Evolutionary conservation across 23 red algal genomes (phyloP).

Genomic region (Agarophyton chilense): DNA sequence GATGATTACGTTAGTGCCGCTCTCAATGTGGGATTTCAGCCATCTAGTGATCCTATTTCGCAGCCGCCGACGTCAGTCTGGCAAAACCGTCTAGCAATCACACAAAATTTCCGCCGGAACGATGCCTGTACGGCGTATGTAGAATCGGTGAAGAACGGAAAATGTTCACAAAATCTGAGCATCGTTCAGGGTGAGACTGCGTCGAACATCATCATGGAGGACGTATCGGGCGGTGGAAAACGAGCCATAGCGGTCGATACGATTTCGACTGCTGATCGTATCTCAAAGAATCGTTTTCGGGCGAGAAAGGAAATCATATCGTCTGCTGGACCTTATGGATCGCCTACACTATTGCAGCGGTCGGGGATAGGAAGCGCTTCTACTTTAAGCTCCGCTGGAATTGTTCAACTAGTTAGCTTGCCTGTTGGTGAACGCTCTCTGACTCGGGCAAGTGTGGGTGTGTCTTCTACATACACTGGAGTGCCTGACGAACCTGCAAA

Average conservation of each 20-base stretch:
- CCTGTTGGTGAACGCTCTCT: conserved; percentile 37
- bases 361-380: conserved; percentile 74
- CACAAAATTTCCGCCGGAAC: conserved; percentile 14
- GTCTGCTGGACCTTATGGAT: conserved; percentile 68
- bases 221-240: background rate
- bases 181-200: conserved; percentile 46
- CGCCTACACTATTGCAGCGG: conserved; percentile 72
- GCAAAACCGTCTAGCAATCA: conserved; percentile 14
- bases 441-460: background rate
- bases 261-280: background rate
- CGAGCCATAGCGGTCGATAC: conserved; percentile 18
- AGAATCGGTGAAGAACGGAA: background rate
- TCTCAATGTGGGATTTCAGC: background rate
- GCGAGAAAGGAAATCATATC: conserved; percentile 48
- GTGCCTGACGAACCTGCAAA: conserved; percentile 31
- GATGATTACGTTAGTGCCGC: conserved; percentile 53
- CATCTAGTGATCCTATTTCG: conserved; percentile 4
- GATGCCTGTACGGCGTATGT: conserved; percentile 69
- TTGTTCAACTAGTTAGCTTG: conserved; percentile 37
- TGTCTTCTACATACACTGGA: conserved; percentile 12
- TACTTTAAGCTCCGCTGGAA: conserved; percentile 21
- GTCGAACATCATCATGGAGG: background rate
- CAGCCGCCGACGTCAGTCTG: background rate
- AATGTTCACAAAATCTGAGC: conserved; percentile 27
- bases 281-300: background rate